Base-by-base conservation (phyloP, 495 filamentous ascomycete species). In the Podospora australis region DNA sequence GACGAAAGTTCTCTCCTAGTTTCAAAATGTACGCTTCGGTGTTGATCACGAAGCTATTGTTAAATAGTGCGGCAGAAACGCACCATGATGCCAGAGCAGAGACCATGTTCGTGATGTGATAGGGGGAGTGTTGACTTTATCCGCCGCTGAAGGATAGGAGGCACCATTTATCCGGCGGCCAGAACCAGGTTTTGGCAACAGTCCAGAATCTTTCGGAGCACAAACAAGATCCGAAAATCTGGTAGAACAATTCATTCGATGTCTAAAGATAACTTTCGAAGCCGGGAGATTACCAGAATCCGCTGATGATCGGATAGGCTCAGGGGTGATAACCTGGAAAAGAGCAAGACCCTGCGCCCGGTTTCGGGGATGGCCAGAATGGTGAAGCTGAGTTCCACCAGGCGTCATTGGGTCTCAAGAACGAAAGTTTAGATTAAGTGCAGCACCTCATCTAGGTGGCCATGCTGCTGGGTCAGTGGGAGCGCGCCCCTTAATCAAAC, bases 11-110 rank as follows among this genome's bases (percentile, higher is more conserved):
- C 22, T 16, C 17, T 36, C 32, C 8, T 16, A 2, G 2, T 7
- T 17, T 36, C 32, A 36, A 17, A n/a, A n/a, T n/a, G n/a, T n/a
- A n/a, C n/a, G n/a, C n/a, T n/a, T 36, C 7, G 2, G 19, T 36
- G 40, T 23, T 16, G 40, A 43, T 43, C 40, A 11, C 40, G 21
- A 43, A 43, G 40, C 40, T 43, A 43, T 43, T 43, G 40, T 11
- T 43, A 43, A 43, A 43, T 43, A 43, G 40, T 43, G 13, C 22
- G 11, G 20, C 13, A 6, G 6, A 16, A 25, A 10, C 13, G 39
- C 39, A 23, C 23, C 40, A 9, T 24, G 22, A 43, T 28, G 14
- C 2, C 14, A n/a, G 7, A 28, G 14, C 21, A 43, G 23, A 19
- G 20, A 4, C 11, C 6, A 14, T 4, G 23, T 23, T 9, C 16